These are phyloP conservation scores for Dryas octopetala DNA, from an alignment of 306 rosid genomes.

Conservation along the genomic window DNA sequence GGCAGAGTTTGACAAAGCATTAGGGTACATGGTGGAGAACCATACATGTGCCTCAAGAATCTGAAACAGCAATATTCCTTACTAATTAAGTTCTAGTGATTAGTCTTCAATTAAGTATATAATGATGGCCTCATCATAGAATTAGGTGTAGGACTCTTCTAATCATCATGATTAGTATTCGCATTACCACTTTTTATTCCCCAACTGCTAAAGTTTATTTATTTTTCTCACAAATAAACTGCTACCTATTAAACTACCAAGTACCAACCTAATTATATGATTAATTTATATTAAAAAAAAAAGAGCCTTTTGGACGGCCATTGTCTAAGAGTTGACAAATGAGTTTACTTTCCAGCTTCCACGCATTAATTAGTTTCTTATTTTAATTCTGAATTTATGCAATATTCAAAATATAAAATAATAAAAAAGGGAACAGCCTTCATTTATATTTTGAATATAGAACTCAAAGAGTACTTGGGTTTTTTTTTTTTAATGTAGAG, in stretches of 20 bases:
- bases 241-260: neutral
- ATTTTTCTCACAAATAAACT: neutral
- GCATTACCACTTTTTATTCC: neutral
- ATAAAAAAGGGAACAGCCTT: too few species aligned
- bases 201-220: neutral
- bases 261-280: neutral
- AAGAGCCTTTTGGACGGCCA: neutral
- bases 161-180: constrained; percentile 6
- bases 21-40: too few species aligned
- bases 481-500: too few species aligned
- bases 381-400: neutral
- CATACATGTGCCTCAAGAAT: too few species aligned
- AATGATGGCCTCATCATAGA: neutral
- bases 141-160: constrained; percentile 10
- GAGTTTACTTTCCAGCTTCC: neutral
- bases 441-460: too few species aligned
- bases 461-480: too few species aligned
- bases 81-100: too few species aligned
- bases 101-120: neutral
- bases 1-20: too few species aligned
- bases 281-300: neutral
- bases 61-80: too few species aligned
- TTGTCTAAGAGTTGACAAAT: neutral
- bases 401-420: neutral
- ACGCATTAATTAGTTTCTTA: neutral